These are phyloP conservation scores for Acanthamoeba healyi DNA, from an alignment of 208 protist species.

Conservation along the genomic window DNA sequence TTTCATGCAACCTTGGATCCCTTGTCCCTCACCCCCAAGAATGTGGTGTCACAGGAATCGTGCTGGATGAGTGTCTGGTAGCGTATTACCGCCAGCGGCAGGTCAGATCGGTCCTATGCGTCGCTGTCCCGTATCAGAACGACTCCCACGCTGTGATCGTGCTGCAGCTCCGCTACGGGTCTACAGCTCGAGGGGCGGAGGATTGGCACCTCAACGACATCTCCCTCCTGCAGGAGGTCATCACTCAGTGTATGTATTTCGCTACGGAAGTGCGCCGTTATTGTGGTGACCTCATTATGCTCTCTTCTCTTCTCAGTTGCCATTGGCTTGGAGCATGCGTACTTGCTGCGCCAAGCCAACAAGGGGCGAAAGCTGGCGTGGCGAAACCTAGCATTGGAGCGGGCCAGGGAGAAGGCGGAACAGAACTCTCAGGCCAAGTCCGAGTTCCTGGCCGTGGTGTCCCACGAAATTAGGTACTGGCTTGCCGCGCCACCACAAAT, in stretches of 20 bases:
- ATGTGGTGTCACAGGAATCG: not conserved
- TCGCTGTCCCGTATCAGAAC: not conserved
- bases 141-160: not conserved
- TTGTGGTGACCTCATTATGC: no score
- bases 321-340: slow-evolving; percentile 48
- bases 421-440: slow-evolving; percentile 79
- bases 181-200: not conserved
- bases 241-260: not conserved
- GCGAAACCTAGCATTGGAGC: slow-evolving; percentile 10
- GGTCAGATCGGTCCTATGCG: not conserved
- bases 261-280: no score
- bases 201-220: not conserved
- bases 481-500: no score
- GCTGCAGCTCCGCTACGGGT: not conserved
- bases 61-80: not conserved
- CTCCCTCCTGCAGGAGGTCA: slow-evolving; percentile 27
- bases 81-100: not conserved
- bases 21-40: not conserved
- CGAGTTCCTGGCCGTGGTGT: slow-evolving; percentile 81
- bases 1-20: no score
- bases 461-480: slow-evolving; percentile 73
- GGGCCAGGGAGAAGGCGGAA: slow-evolving; percentile 67
- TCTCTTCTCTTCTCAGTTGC: not conserved
- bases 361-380: not conserved
- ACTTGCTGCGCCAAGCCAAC: slow-evolving; percentile 15